Conservation (phyloP, 106 monocot species). For the Dendrobium huoshanense region DNA sequence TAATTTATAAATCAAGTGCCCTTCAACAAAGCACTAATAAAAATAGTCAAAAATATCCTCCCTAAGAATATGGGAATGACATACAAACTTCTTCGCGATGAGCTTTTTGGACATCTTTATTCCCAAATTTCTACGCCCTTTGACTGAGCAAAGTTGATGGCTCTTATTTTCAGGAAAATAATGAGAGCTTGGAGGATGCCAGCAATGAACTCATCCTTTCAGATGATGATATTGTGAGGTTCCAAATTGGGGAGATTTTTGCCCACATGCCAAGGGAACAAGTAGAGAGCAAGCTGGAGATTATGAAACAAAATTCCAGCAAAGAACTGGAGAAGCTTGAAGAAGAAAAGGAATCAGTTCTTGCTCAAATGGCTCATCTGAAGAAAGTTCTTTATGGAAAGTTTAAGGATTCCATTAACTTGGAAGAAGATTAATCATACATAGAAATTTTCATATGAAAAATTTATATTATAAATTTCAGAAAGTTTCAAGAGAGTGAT, state of each 20-base stretch:
- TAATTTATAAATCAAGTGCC: no score
- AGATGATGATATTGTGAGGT: constrained; percentile 60
- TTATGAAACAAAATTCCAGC: constrained; percentile 50
- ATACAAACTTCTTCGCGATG: no score
- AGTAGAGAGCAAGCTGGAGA: constrained; percentile 51
- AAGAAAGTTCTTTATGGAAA: constrained; percentile 76
- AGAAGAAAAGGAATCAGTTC: constrained; percentile 57
- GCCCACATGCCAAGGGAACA: constrained; percentile 56
- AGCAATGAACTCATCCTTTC: constrained; percentile 68
- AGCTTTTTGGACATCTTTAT: no score
- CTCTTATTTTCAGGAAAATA: constrained; percentile 38
- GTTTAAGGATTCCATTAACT: constrained; percentile 74
- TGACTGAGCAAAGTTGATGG: no score
- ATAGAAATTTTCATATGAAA: no score
- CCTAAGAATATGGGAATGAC: no score
- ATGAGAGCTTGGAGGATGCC: constrained; percentile 70
- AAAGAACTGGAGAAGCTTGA: constrained; percentile 42
- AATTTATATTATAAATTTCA: no score
- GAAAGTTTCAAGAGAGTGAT: no score
- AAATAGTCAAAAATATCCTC: no score
- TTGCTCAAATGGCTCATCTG: constrained; percentile 65
- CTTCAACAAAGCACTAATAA: no score
- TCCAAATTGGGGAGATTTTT: constrained; percentile 71
- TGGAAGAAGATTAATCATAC: constrained; percentile 53
- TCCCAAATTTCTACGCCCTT: no score